A percentile compares a stretch with the other conserved stretches of the same genome.
Conservation (phyloP, 148 eudicot genomes). For the Suaeda aralocaspica region DNA sequence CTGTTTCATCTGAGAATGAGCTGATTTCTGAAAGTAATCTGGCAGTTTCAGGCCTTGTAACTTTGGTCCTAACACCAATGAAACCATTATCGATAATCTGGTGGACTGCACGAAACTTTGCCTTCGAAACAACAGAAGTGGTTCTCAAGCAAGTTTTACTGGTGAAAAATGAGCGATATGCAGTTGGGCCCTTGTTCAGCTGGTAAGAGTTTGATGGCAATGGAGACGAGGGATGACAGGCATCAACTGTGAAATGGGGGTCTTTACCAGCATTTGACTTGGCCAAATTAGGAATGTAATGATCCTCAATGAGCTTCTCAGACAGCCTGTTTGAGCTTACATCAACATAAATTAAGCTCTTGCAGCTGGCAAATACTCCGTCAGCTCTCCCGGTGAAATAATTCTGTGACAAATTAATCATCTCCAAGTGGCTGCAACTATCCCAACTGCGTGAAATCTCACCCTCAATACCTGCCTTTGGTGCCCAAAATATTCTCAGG, state of each 20-base stretch:
- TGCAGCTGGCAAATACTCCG: conserved; percentile 34
- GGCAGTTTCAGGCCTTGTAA: conserved; percentile 9
- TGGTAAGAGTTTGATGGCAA: conserved; percentile 10
- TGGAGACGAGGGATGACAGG: conserved; percentile 19
- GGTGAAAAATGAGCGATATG: conserved; percentile 21
- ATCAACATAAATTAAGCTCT: conserved; percentile 35
- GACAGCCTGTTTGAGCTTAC: conserved; percentile 39
- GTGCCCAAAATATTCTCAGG: conserved; percentile 56
- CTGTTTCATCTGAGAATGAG: conserved; percentile 17
- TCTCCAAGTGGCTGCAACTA: conserved; percentile 25
- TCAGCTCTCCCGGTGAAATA: conserved; percentile 20
- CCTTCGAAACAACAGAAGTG: conserved; percentile 14
- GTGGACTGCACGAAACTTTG: neutral
- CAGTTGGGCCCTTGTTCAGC: conserved; percentile 21
- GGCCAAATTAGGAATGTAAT: conserved; percentile 31
- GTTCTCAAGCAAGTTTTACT: conserved; percentile 19
- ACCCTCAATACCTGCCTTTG: conserved; percentile 39
- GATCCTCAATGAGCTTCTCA: conserved; percentile 25
- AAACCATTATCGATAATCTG: neutral
- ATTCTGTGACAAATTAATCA: conserved; percentile 47
- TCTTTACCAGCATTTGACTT: conserved; percentile 31
- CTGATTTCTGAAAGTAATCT: conserved; percentile 27
- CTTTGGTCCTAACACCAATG: neutral
- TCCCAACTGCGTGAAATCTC: conserved; percentile 40
- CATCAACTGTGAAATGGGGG: conserved; percentile 20